phyloP scores from a whole-genome alignment of 2,329 filamentous ascomycete species.

The Pezicula carpinea region DNA sequence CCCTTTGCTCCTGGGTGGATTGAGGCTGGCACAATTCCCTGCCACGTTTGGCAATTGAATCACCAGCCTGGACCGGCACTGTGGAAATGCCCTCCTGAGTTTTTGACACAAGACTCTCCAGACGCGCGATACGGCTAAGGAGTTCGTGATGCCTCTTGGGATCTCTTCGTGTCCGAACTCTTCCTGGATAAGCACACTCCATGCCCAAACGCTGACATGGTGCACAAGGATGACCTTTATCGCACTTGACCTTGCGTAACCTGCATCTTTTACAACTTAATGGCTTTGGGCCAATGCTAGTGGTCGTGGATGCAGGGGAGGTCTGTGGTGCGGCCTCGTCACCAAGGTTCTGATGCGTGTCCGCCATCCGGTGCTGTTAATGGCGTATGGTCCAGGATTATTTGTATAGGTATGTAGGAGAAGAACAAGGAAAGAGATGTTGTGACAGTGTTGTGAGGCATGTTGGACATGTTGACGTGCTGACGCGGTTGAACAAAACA shows the following conservation, averaged over 20 bases:
- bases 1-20: background rate
- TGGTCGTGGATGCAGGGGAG: no score
- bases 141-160: background rate
- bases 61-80: background rate
- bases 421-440: background rate
- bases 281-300: background rate
- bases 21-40: background rate
- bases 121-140: background rate
- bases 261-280: slow-evolving; percentile 1
- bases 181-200: background rate
- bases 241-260: background rate
- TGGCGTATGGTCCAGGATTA: background rate
- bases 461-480: no score
- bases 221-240: background rate
- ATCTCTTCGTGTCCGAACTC: background rate
- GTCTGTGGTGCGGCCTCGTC: no score
- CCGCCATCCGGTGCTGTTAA: no score
- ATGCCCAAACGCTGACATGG: background rate
- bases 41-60: background rate
- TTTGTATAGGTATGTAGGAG: no score
- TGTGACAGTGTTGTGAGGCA: no score
- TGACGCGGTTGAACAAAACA: no score
- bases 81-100: background rate
- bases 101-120: background rate
- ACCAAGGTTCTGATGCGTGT: no score